phyloP scores from a whole-genome alignment of 768 basidiomycete species.

The Mycena venus region DNA sequence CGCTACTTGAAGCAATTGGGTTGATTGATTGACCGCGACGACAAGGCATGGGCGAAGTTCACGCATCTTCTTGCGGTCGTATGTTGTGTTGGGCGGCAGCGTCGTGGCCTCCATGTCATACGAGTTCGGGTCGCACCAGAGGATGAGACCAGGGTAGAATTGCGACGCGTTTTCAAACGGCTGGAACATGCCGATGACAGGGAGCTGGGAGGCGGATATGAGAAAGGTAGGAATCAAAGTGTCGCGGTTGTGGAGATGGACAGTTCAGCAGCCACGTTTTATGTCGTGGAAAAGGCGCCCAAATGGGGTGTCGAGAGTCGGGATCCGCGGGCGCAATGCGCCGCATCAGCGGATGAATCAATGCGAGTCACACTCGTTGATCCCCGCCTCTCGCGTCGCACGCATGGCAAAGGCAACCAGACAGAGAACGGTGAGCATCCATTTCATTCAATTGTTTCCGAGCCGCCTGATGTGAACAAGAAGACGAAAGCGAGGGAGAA shows the following conservation, averaged over 20 bases:
- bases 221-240: no score
- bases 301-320: neutral
- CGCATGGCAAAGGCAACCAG: no score
- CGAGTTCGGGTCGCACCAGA: slow-evolving; percentile 31
- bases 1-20: slow-evolving; percentile 2
- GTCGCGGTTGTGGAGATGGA: neutral
- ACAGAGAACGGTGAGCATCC: no score
- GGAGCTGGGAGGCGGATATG: neutral
- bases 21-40: slow-evolving; percentile 15
- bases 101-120: slow-evolving; percentile 22
- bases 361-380: neutral
- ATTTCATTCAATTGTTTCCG: no score
- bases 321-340: neutral
- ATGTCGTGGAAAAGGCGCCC: neutral
- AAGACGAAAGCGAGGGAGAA: no score
- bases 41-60: slow-evolving; percentile 30
- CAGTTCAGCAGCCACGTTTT: slow-evolving; percentile 5
- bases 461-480: no score
- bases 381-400: neutral
- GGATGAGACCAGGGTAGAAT: slow-evolving; percentile 44
- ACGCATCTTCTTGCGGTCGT: slow-evolving; percentile 15
- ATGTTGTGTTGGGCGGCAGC: neutral
- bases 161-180: slow-evolving; percentile 24
- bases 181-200: slow-evolving; percentile 14
- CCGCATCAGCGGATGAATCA: slow-evolving; percentile 5